These are phyloP conservation scores for Entamoeba dispar DNA, from an alignment of 208 protist species.

Conservation along the genomic window DNA sequence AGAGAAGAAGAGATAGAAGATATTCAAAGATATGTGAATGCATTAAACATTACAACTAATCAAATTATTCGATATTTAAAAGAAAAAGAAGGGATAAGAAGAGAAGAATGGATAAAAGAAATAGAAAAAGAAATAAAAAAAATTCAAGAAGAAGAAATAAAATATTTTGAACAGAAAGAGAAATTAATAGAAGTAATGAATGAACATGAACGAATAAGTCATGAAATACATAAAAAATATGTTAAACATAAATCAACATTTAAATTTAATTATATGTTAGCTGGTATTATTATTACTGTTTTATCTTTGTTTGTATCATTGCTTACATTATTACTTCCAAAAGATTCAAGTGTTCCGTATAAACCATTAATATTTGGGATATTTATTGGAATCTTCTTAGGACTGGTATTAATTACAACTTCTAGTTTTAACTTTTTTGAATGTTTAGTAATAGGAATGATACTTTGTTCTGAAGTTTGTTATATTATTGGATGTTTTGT, in stretches of 20 bases:
- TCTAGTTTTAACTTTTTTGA: no score
- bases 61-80: neutral
- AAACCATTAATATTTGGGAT: no score
- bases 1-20: neutral
- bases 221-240: neutral
- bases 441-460: no score
- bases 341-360: no score
- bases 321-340: neutral
- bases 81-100: neutral
- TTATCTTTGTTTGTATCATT: neutral
- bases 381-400: no score
- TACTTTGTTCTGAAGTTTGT: no score
- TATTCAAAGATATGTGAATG: neutral
- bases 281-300: neutral
- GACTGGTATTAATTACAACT: no score
- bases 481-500: no score
- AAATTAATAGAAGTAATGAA: neutral
- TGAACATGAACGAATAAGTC: neutral
- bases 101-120: neutral
- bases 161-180: neutral
- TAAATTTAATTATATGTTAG: conserved; percentile 1
- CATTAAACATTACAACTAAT: neutral
- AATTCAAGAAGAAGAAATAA: neutral
- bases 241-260: neutral
- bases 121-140: no score